Conservation (phyloP, 2,329 filamentous ascomycete genomes). For the Cercospora canescens region DNA sequence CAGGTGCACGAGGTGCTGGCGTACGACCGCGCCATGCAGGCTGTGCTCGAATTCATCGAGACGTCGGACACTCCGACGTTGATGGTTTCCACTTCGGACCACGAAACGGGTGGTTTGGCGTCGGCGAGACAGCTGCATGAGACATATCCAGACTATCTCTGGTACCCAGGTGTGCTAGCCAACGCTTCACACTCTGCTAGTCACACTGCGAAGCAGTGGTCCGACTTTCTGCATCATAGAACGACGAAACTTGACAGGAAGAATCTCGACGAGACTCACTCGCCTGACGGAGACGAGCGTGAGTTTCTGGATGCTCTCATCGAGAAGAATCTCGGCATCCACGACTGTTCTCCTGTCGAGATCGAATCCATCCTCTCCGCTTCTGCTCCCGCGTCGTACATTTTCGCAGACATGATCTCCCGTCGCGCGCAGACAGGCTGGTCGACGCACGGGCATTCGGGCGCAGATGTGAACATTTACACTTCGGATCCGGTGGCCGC, state of each 20-base stretch:
- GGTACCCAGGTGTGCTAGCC: conserved; percentile 80
- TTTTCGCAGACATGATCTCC: conserved; percentile 83
- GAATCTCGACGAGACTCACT: neutral
- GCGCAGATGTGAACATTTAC: conserved; percentile 96
- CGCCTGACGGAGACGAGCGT: conserved; percentile 47
- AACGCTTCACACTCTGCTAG: conserved; percentile 77
- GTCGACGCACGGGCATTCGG: conserved; percentile 86
- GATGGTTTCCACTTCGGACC: conserved; percentile 88
- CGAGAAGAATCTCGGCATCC: conserved; percentile 70
- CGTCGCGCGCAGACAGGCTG: conserved; percentile 87
- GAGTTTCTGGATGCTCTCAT: conserved; percentile 72
- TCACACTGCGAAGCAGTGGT: conserved; percentile 49
- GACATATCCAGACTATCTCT: conserved; percentile 68
- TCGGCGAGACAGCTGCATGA: conserved; percentile 70
- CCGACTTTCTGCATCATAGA: neutral
- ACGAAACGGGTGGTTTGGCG: conserved; percentile 89
- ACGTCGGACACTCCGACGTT: conserved; percentile 72
- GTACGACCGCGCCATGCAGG: conserved; percentile 83
- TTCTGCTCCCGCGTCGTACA: conserved; percentile 57
- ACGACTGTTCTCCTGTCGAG: conserved; percentile 68
- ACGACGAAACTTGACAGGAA: neutral
- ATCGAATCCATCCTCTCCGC: conserved; percentile 61
- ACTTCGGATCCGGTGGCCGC: conserved; percentile 68
- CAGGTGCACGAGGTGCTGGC: conserved; percentile 83
- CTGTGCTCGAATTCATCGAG: conserved; percentile 82